Evolutionary conservation across 1,139 yeast species (phyloP), one percentile per base, ranked within the genome.

Genomic region (Pichia sp.): DNA sequence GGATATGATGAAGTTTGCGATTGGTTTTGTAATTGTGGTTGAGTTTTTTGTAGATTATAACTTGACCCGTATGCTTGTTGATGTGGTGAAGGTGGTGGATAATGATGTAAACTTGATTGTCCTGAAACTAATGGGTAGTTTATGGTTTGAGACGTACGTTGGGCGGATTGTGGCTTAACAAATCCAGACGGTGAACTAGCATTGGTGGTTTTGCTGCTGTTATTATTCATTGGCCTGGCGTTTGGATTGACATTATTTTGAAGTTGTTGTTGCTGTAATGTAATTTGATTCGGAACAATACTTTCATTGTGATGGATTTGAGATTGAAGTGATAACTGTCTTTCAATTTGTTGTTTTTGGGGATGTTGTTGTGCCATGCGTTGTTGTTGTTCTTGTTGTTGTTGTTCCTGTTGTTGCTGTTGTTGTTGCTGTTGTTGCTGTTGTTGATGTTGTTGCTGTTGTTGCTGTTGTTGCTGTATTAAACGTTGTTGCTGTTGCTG

Each of bases 371-470:
- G 39, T 38, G 2, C 27, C 10, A 33, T 47, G 27, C 44, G 47
- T 10, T 36, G 39, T 36, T 36, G 27, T 27, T 47, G 47, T 31
- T 44, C 48, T 25, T 48, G 51, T 33, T 44, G 53, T 6, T 44
- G 52, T 16, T 44, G 51, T 10, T 42, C 48, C 9, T 28, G 41
- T 16, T 54, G 53, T n/a, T 51, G 54, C 18, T 45, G 49, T 18
- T 33, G 52, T 28, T 42, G 52, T 28, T 44, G 47, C 18, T 46
- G 51, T 30, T 45, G 50, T 19, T 46, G 50, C n/a, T 45, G 31
- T 7, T 22, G 28, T 25, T 42, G 49, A n/a, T 31, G 42, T 13
- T 46, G 53, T 28, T 45, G 47, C 6, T 16, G 44, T 9, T 41
- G 46, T 14, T 25, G 48, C 19, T 31, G 36, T 22, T 29, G 45